Evolutionary conservation across 768 basidiomycete species (phyloP).

Genomic region (Macrocybe gigantea): DNA sequence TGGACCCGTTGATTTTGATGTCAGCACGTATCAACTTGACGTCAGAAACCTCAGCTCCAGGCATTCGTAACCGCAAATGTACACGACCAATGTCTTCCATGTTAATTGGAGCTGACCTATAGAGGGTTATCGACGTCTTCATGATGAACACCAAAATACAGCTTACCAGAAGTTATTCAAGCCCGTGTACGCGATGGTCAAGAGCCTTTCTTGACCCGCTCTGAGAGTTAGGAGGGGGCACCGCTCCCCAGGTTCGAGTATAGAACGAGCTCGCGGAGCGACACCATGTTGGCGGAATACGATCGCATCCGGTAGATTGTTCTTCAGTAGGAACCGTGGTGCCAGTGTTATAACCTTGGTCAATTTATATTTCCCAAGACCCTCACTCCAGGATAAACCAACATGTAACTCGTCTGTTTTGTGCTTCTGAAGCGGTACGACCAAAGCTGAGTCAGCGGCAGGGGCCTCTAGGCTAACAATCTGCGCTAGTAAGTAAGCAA

Average conservation of each 20-base stretch:
- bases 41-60: constrained; percentile 25
- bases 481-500: constrained; percentile 26
- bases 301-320: constrained; percentile 62
- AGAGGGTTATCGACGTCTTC: not conserved
- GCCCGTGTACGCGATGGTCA: constrained; percentile 85
- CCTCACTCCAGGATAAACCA: constrained; percentile 90
- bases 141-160: not conserved
- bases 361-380: constrained; percentile 94
- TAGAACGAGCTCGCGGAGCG: constrained; percentile 52
- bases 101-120: constrained; percentile 89
- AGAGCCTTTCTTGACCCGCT: constrained; percentile 59
- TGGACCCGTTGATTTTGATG: constrained; percentile 77
- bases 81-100: constrained; percentile 86
- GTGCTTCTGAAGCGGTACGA: constrained; percentile 57
- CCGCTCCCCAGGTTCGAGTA: constrained; percentile 63
- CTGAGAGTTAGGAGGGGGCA: constrained; percentile 64
- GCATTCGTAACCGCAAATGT: constrained; percentile 59
- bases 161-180: constrained; percentile 75
- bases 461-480: constrained; percentile 89
- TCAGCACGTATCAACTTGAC: constrained; percentile 66
- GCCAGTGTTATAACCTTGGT: constrained; percentile 89
- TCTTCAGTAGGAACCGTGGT: constrained; percentile 89
- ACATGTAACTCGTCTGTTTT: constrained; percentile 68
- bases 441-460: constrained; percentile 80
- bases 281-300: constrained; percentile 84